These are phyloP conservation scores for Hygrocybe coccinea DNA, from an alignment of 768 basidiomycete genomes.

Conservation along the genomic window DNA sequence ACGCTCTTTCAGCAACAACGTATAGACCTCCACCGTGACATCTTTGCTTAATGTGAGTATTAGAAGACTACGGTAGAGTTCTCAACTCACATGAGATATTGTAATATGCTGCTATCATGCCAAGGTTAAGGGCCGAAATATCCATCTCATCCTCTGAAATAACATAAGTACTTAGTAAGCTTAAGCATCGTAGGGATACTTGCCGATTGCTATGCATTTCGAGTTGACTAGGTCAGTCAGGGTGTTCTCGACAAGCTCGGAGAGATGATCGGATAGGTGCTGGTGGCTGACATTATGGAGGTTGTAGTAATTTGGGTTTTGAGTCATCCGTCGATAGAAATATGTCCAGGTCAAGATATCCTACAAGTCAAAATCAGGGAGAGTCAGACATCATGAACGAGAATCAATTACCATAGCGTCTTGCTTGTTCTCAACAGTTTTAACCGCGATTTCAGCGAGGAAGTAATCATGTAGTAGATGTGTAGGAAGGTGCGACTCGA, in stretches of 20 bases:
- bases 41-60: constrained; percentile 40
- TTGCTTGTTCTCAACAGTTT: constrained; percentile 99
- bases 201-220: constrained; percentile 89
- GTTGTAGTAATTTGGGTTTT: constrained; percentile 95
- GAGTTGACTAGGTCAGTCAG: constrained; percentile 87
- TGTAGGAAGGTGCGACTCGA: constrained; percentile 89
- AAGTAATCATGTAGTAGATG: constrained; percentile 94
- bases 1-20: constrained; percentile 87
- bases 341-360: constrained; percentile 99
- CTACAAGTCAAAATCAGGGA: constrained; percentile 28
- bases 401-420: constrained; percentile 70
- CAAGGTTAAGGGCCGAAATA: constrained; percentile 83
- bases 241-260: constrained; percentile 92
- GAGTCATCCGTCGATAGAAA: constrained; percentile 95
- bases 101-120: constrained; percentile 98
- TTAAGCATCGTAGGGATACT: constrained; percentile 12
- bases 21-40: constrained; percentile 96
- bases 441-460: constrained; percentile 95
- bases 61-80: constrained; percentile 1
- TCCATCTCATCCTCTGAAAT: constrained; percentile 86
- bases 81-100: constrained; percentile 75
- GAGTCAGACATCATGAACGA: neutral
- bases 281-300: constrained; percentile 93
- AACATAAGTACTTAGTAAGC: constrained; percentile 2
- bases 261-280: constrained; percentile 91